Percentiles rank a stretch among this genome's conserved stretches.
These are phyloP conservation scores for Phialemonium atrogriseum DNA, from an alignment of 2,329 filamentous ascomycete genomes.

Conservation along the genomic window DNA sequence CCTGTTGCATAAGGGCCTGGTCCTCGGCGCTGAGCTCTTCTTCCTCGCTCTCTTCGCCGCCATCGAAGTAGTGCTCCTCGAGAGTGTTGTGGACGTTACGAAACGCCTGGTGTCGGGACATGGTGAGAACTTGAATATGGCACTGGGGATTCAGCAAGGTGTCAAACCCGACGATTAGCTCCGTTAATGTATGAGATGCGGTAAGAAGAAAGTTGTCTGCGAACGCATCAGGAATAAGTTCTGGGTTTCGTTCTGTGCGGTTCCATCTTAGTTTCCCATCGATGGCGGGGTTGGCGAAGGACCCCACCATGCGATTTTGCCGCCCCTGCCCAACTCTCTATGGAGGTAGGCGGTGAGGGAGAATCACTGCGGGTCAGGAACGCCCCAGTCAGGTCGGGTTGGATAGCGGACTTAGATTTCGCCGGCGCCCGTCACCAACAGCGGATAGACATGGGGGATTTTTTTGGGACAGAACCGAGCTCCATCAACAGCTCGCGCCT, in stretches of 20 bases:
- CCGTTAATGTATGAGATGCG: too few species aligned
- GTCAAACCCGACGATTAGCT: too few species aligned
- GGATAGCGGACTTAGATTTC: slow-evolving; percentile 17
- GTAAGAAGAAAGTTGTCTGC: too few species aligned
- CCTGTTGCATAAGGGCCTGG: slow-evolving; percentile 47
- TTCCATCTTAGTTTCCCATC: too few species aligned
- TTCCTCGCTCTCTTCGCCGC: slow-evolving; percentile 30
- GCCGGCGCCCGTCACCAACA: slow-evolving; percentile 13
- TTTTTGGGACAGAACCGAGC: too few species aligned
- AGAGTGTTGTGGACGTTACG: slow-evolving; percentile 36
- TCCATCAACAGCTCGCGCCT: too few species aligned
- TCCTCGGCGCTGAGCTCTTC: slow-evolving; percentile 40
- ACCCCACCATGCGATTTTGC: slow-evolving; percentile 6
- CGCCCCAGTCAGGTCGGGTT: too few species aligned
- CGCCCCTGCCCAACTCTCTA: too few species aligned
- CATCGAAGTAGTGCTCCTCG: slow-evolving; percentile 43
- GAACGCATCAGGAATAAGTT: too few species aligned
- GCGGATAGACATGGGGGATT: too few species aligned
- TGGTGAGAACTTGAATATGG: slow-evolving; percentile 15
- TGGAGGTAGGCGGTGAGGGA: slow-evolving; percentile 16
- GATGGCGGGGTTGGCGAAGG: too few species aligned
- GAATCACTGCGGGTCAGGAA: slow-evolving; percentile 4
- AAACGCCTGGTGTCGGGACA: slow-evolving; percentile 39
- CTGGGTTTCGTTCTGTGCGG: slow-evolving; percentile 4
- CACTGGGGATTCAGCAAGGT: too few species aligned